Conservation (phyloP, 2,329 filamentous ascomycete species). For the Drechslera avenae region DNA sequence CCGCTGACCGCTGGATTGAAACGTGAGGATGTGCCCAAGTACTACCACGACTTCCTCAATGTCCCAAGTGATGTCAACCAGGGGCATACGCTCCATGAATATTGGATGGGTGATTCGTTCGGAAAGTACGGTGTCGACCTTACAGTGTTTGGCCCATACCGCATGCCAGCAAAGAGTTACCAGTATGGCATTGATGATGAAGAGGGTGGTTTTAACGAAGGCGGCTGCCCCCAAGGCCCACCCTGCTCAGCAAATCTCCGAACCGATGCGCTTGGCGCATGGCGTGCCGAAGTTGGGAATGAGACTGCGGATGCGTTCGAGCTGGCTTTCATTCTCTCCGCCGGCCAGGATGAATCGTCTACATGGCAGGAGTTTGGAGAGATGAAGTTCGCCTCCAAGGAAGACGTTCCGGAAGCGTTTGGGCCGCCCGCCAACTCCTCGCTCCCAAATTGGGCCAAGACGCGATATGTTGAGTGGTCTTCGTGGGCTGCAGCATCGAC, state of each 20-base stretch:
- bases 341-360: conserved; percentile 61
- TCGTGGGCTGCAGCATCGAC: conserved; percentile 58
- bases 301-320: conserved; percentile 56
- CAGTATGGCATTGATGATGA: conserved; percentile 59
- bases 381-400: conserved; percentile 57
- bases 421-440: conserved; percentile 55
- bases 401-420: conserved; percentile 57
- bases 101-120: conserved; percentile 63
- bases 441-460: conserved; percentile 54
- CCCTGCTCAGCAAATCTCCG: conserved; percentile 57
- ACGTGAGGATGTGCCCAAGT: conserved; percentile 56
- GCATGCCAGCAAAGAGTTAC: conserved; percentile 55
- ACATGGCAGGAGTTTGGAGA: conserved; percentile 64
- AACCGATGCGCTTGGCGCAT: conserved; percentile 56
- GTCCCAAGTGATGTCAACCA: conserved; percentile 56
- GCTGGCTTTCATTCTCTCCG: conserved; percentile 60
- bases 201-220: conserved; percentile 53
- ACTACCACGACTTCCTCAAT: conserved; percentile 59
- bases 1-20: conserved; percentile 50
- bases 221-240: conserved; percentile 53
- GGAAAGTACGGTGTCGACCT: conserved; percentile 60
- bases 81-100: conserved; percentile 61
- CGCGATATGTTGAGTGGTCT: conserved; percentile 60
- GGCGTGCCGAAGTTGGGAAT: conserved; percentile 59
- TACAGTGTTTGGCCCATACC: conserved; percentile 59